Percentiles rank a stretch among this genome's conserved stretches.
Evolutionary conservation across 257 asterid genomes (phyloP).

Genomic region (Echites panduratus): DNA sequence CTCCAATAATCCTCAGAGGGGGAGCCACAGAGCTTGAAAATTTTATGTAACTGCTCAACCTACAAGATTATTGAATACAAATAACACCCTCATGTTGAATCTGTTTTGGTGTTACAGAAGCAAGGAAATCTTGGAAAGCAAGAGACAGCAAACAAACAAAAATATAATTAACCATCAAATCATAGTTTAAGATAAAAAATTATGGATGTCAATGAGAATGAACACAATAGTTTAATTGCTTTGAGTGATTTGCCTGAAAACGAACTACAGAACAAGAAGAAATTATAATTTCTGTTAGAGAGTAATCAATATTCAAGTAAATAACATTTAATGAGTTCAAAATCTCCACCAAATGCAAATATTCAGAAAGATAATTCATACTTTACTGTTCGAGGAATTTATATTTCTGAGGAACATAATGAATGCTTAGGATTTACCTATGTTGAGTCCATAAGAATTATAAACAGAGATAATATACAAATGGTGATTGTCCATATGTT

Average conservation of each 20-base stretch:
- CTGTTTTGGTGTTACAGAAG: not conserved
- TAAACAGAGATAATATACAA: not conserved
- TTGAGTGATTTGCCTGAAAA: not conserved
- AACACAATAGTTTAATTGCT: not conserved
- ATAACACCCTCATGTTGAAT: not conserved
- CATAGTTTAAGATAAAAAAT: not conserved
- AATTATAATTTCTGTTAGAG: not conserved
- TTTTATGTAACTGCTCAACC: slow-evolving; percentile 98
- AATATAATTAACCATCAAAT: not conserved
- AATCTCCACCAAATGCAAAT: not conserved
- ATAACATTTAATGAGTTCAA: not conserved
- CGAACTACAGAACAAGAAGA: not conserved
- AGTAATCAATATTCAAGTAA: not conserved
- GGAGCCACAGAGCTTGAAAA: slow-evolving; percentile 96
- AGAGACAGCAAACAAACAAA: not conserved
- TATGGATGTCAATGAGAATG: not conserved
- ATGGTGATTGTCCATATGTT: not conserved
- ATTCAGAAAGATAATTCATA: not conserved
- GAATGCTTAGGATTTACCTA: not conserved
- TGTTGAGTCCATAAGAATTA: not conserved
- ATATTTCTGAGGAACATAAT: not conserved
- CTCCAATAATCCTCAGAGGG: slow-evolving; percentile 97
- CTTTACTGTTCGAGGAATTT: not conserved
- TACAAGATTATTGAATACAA: slow-evolving; percentile 21
- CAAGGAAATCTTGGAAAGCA: not conserved